Base-by-base conservation (phyloP, 1,139 yeast genomes). In the Yamadazyma sp. region DNA sequence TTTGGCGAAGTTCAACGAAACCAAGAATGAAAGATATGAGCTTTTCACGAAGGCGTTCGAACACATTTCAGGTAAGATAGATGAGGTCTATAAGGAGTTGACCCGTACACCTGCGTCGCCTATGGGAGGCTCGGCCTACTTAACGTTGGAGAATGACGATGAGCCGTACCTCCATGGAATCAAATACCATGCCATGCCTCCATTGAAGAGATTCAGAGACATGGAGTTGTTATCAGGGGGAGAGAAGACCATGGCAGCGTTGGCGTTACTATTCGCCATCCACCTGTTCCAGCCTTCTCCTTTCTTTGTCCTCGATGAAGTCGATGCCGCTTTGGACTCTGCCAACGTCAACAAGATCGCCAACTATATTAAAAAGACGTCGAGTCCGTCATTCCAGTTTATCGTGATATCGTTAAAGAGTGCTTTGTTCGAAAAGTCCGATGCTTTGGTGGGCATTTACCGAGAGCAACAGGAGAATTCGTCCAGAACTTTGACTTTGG, bases 181-280 rank as follows among this genome's bases (percentile, higher is more conserved):
- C 38, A 85, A 82, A 51, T 94, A 88, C 55, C 95, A 89, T 58
- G 96, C 96, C 1, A 91, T 91, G 85, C 98, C 98, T 1, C 98
- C 98, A 9, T 77, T 87, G 80, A 94, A 92, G 55, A 73, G 97
- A 50, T 92, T 89, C 59, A 77, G 94, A 54, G 97, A 88, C 50
- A 91, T 92, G 89, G 96, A 88, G 43, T 77, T 87, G 45, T 70
- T 92, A 11, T 88, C 97, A 0, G 99, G 98, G 38, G 99, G 99
- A 37, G 98, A 92, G 57, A 89, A 91, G 59, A 87, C 98, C 1
- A 85, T 92, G 63, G 98, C 98, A 1, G 98, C 98, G 0, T 70
- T 92, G 49, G 97, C 98, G 0, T 69, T 92, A 46, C 62, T 92
- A 36, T 92, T 92, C 68, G 94, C 98, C 2, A 80, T 91, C 38